Conservation (phyloP, 345 rosid species). For the Geranium rotundifolium region DNA sequence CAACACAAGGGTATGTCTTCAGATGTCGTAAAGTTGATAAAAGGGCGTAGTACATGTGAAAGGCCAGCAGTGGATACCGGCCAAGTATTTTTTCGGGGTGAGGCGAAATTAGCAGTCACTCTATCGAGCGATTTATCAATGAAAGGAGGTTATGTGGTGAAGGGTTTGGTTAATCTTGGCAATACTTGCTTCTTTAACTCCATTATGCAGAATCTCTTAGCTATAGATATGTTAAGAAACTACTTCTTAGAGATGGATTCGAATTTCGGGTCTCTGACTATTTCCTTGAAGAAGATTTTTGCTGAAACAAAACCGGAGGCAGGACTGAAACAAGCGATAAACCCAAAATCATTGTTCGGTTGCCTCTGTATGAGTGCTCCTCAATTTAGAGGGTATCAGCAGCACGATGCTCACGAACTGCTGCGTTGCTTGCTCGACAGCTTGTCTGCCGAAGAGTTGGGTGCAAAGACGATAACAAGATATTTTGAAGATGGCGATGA, state of each 20-base stretch:
- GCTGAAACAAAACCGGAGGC: slow-evolving; percentile 53
- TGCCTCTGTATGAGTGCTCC: slow-evolving; percentile 67
- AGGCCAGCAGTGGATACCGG: slow-evolving; percentile 33
- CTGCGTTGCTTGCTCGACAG: slow-evolving; percentile 77
- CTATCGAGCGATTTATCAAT: slow-evolving; percentile 26
- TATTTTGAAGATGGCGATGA: slow-evolving; percentile 23
- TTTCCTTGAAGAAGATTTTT: slow-evolving; percentile 61
- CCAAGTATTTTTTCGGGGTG: slow-evolving; percentile 53
- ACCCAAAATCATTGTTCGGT: slow-evolving; percentile 65
- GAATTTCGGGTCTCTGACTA: slow-evolving; percentile 46
- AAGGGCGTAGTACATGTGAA: slow-evolving; percentile 31
- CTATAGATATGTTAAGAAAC: slow-evolving; percentile 46
- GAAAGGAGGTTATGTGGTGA: slow-evolving; percentile 39
- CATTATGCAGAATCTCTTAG: slow-evolving; percentile 79
- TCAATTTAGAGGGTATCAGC: slow-evolving; percentile 85
- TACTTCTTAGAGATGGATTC: slow-evolving; percentile 41
- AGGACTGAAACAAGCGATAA: slow-evolving; percentile 49
- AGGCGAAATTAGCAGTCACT: slow-evolving; percentile 31
- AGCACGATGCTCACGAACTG: slow-evolving; percentile 95
- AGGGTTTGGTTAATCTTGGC: slow-evolving; percentile 91
- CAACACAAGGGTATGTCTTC: slow-evolving; percentile 40
- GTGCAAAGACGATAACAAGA: slow-evolving; percentile 30
- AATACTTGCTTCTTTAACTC: slow-evolving; percentile 97
- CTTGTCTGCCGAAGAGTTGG: slow-evolving; percentile 68
- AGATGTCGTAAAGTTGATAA: slow-evolving; percentile 52